Evolutionary conservation across 1,284 basidiomycete species (phyloP), one percentile per base, ranked within the genome.

Genomic region (Irpex sp.): DNA sequence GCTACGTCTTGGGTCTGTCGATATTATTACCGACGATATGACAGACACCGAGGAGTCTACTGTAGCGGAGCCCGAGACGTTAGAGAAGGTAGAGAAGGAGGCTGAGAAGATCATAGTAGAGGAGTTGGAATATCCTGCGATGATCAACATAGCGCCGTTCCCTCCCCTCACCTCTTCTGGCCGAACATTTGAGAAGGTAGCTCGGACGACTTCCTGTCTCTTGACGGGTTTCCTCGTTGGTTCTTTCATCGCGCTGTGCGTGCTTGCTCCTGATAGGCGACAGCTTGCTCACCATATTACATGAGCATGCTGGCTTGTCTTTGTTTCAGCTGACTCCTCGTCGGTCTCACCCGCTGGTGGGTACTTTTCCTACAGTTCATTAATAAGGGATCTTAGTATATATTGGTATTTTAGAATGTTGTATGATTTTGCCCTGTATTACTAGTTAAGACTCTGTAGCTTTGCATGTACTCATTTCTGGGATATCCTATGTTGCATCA

Each of bases 191-290:
- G 71, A 73, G 26, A 68, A 66, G 59, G 70, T 73, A 67, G 72
- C 72, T 61, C 68, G 69, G 34, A 75, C 75, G 34, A 74, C 75
- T 62, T 77, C 74, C 52, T 74, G 74, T 65, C 70, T 77, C 63
- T 65, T 77, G 64, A 75, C 77, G 8, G 76, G 76, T 48, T 74
- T 78, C 63, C 69, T 77, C 64, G 70, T 77, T 37, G 77, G 77
- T 59, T 72, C 76, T 48, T 75, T 77, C 67, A 66, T 76, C 65
- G 73, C 77, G 58, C 68, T 78, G 40, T 76, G 74, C 65, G 66
- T 75, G 40, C 66, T 76, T 58, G 72, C 75, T 60, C 73, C 73
- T 36, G 75, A 75, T 65, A 70, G 69, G 60, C 69, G 74, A 57
- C 72, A 75, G 65, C 70, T 77, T 61, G 71, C 72, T 36, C 69